Base-by-base conservation (phyloP, 2,329 filamentous ascomycete genomes). In the Plectosphaerella cucumerina region DNA sequence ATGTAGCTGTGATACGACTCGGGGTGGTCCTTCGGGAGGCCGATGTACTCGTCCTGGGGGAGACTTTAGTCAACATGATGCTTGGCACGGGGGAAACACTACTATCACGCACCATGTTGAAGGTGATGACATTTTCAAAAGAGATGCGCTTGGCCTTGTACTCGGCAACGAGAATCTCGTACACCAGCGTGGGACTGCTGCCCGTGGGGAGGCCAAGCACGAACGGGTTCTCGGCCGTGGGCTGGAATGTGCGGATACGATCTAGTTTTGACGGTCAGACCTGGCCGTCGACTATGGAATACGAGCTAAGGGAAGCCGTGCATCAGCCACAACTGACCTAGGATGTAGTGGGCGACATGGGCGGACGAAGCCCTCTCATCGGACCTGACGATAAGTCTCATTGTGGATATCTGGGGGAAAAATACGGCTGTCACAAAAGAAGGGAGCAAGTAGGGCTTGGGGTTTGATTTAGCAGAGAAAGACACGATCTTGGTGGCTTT, bases 1-100 rank as follows among this genome's bases (percentile, higher is more conserved):
- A 91, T 91, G 73, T 90, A 92, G 61, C 82, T 85, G 72, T 90
- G 87, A 69, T 91, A 91, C 64, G 82, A 87, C 65, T 90, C 84
- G 4, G 87, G 85, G 66, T 91, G 87, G 59, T 87, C 84, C 56
- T 84, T 79, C 18, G 87, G 82, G 47, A 90, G 77, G 45, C 82
- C 84, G 56, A 90, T 85, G 63, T 90, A 90, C 70, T 90, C 86
- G 68, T 90, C 74, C 81, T 65, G 88, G 88, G 72, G 10, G 15
- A 3, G 3, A 34, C 44, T 18, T 34, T 14, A 15, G 35, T 39
- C 15, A n/a, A 39, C 35, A 15, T 39, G 3, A 39, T 39, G 10
- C 3, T 3, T 12, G 42, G 21, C 35, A n/a, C n/a, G 35, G 14
- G n/a, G 6, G 6, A n/a, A 14, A 39, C 35, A 31, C 4, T 3